A percentile compares a stretch with the other conserved stretches of the same genome.
Conservation (phyloP, 2,329 filamentous ascomycete genomes). For the Emydomyces testavorans region DNA sequence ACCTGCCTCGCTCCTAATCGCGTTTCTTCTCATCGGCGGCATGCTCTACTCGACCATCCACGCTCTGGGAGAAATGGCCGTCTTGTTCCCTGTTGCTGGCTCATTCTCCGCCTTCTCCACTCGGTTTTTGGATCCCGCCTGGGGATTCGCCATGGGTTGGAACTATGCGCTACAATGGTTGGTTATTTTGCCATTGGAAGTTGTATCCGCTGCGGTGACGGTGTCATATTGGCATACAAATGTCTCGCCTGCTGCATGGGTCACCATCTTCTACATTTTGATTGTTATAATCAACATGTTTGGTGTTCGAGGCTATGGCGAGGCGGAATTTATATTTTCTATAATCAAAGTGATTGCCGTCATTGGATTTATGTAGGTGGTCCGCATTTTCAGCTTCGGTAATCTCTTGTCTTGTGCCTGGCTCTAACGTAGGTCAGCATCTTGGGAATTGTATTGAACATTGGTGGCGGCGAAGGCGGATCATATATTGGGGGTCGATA, state of each 20-base stretch:
- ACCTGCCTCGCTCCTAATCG: conserved; percentile 36
- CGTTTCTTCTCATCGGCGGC: conserved; percentile 34
- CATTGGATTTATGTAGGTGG: conserved; percentile 45
- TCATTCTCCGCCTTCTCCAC: conserved; percentile 38
- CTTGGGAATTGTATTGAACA: conserved; percentile 50
- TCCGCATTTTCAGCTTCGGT: too few relatives aligned
- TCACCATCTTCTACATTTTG: conserved; percentile 46
- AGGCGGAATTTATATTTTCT: conserved; percentile 44
- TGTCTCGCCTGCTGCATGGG: conserved; percentile 31
- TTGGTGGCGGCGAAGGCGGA: conserved; percentile 53
- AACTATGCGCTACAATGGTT: conserved; percentile 56
- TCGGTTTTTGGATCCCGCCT: conserved; percentile 37
- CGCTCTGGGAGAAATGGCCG: conserved; percentile 40
- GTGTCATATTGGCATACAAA: conserved; percentile 47
- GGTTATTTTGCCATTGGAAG: conserved; percentile 61
- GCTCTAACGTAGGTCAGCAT: conserved; percentile 42
- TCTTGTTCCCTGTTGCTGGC: conserved; percentile 40
- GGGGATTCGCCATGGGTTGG: conserved; percentile 41
- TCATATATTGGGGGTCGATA: conserved; percentile 55
- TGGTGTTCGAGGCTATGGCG: conserved; percentile 40
- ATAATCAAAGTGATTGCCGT: conserved; percentile 43
- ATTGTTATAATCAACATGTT: conserved; percentile 52
- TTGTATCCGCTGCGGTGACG: conserved; percentile 51
- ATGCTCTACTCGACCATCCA: conserved; percentile 59
- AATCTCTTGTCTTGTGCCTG: conserved; percentile 18